phyloP scores from a whole-genome alignment of 352 stramenopile species.

The Globisporangium iwayamae region DNA sequence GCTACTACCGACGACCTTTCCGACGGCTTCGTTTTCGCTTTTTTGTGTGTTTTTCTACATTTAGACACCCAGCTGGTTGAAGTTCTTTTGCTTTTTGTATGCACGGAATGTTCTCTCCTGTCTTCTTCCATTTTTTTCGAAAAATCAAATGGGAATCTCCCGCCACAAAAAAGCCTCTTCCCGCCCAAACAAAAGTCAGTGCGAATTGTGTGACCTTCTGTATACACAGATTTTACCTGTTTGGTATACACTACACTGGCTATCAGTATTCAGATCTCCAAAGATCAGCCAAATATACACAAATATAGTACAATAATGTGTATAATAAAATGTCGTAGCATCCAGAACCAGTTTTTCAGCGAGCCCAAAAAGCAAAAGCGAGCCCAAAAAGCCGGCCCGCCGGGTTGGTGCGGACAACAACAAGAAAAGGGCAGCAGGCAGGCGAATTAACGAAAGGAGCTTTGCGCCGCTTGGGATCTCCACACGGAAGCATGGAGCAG shows the following conservation, averaged over 20 bases:
- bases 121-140: constrained; percentile 3
- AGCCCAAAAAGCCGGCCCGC: neutral
- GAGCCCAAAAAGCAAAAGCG: neutral
- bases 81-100: neutral
- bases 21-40: neutral
- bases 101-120: neutral
- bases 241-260: neutral
- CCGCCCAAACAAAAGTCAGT: neutral
- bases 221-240: neutral
- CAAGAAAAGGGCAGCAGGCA: constrained; percentile 11
- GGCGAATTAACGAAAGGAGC: constrained; percentile 6
- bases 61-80: neutral
- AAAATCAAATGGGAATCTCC: neutral
- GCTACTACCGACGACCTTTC: neutral
- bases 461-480: constrained; percentile 11
- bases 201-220: neutral
- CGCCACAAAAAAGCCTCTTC: neutral
- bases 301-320: neutral
- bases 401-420: neutral
- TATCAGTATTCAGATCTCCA: neutral
- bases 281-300: neutral
- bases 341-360: neutral
- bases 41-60: neutral
- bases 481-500: constrained; percentile 14
- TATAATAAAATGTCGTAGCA: too few relatives aligned